These are phyloP conservation scores for Diatrype stigma DNA, from an alignment of 2,329 filamentous ascomycete species.

Conservation along the genomic window DNA sequence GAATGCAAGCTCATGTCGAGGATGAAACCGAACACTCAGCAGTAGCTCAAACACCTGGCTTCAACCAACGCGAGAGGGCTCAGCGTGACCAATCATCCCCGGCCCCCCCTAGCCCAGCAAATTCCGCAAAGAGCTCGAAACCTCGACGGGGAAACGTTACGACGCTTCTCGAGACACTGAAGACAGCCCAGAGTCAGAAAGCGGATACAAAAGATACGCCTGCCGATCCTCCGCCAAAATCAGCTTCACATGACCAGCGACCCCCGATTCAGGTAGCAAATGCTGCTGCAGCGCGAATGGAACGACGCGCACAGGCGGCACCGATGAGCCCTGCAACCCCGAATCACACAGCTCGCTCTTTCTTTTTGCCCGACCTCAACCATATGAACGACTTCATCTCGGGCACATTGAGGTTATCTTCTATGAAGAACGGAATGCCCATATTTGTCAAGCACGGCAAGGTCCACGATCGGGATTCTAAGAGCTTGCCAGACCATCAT, in stretches of 20 bases:
- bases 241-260: slow-evolving; percentile 10
- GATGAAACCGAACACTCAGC: slow-evolving; percentile 46
- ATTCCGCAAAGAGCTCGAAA: slow-evolving; percentile 15
- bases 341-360: slow-evolving; percentile 45
- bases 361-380: slow-evolving; percentile 50
- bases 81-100: slow-evolving; percentile 5
- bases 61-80: slow-evolving; percentile 29
- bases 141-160: slow-evolving; percentile 28
- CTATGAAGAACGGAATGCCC: slow-evolving; percentile 49
- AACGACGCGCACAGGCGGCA: slow-evolving; percentile 13
- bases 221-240: slow-evolving; percentile 7
- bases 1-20: slow-evolving; percentile 51
- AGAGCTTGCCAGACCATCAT: slow-evolving; percentile 35
- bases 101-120: slow-evolving; percentile 11
- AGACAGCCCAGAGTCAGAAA: slow-evolving; percentile 24
- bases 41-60: slow-evolving; percentile 17
- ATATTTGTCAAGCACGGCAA: slow-evolving; percentile 52
- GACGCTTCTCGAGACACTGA: slow-evolving; percentile 27
- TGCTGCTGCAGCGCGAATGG: slow-evolving; percentile 12
- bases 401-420: slow-evolving; percentile 48
- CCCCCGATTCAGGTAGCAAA: slow-evolving; percentile 5
- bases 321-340: slow-evolving; percentile 23
- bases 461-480: slow-evolving; percentile 39
- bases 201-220: slow-evolving; percentile 14
- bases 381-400: slow-evolving; percentile 56